phyloP scores from a whole-genome alignment of 371 early-diverging fungal genomes.

The Mucor ambiguus region DNA sequence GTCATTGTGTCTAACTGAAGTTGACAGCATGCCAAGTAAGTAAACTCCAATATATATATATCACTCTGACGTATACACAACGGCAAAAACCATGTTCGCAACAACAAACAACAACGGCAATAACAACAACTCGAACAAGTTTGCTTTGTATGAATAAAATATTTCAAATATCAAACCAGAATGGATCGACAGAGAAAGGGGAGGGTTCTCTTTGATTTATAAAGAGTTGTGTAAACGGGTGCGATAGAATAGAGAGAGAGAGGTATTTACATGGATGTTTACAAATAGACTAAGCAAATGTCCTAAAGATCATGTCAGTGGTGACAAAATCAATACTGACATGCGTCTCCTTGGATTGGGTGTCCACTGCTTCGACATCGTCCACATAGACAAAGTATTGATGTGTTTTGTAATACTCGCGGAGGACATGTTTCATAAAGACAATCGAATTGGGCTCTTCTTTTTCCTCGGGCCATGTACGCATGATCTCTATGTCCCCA shows the following conservation, averaged over 20 bases:
- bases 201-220: no score
- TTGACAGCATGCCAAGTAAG: neutral
- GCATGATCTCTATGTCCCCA: neutral
- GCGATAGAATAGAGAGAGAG: neutral
- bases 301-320: neutral
- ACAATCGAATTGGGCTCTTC: neutral
- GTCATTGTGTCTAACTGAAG: neutral
- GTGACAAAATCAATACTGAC: conserved; percentile 20
- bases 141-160: conserved; percentile 2
- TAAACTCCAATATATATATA: neutral
- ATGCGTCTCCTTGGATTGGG: neutral
- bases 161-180: neutral
- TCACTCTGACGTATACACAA: neutral
- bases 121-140: neutral
- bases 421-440: conserved; percentile 8
- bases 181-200: no score
- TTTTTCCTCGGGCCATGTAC: conserved; percentile 6
- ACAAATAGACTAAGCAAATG: neutral
- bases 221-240: no score
- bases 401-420: conserved; percentile 7
- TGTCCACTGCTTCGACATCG: conserved; percentile 12
- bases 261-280: neutral
- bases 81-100: no score
- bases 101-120: no score
- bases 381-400: conserved; percentile 28